Evolutionary conservation across 345 rosid species (phyloP), one percentile per base, ranked within the genome.

Genomic region (Microthlaspi erraticum): DNA sequence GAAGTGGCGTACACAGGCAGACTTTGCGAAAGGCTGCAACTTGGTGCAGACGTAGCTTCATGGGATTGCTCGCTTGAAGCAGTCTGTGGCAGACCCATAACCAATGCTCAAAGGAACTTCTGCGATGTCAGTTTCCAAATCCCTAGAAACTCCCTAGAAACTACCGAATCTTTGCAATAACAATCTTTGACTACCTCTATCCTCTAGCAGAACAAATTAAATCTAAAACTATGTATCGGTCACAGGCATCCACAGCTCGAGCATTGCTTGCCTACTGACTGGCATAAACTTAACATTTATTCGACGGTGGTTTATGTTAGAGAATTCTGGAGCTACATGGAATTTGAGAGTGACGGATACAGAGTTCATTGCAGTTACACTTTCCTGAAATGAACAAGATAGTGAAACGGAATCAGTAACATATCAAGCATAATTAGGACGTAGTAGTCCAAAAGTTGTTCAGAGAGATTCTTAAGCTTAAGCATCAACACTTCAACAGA

Each of bases 31-130:
- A 81, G 80, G 9, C 81, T 70, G 73, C 70, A 72, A 51, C 71
- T 46, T 2, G 86, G 57, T 42, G 83, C 64, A 59, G 83, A 81
- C 59, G 78, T 68, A 68, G 77, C 77, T 76, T 66, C 96, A 57
- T 81, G 74, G 31, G 70, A 74, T 68, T 60, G 66, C 51, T 78
- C 86, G 66, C 59, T 51, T 23, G 93, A 81, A 80, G 88, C 78
- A 75, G 83, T 80, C 74, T 86, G 97, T 0, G 93, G 98, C 79
- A 93, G 70, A 45, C 98, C 97, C 97, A 93, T 92, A 10, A 57
- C 80, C 42, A 71, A 62, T 70, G 53, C 50, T 70, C 53, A 66
- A 70, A 45, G 43, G 19, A 66, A 39, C 77, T 74, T 65, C 16
- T 34, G 33, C 39, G 31, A 36, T 48, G 60, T 61, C 33, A 64